These are phyloP conservation scores for Theileria orientalis DNA, from an alignment of 169 alveolate species.

Conservation along the genomic window DNA sequence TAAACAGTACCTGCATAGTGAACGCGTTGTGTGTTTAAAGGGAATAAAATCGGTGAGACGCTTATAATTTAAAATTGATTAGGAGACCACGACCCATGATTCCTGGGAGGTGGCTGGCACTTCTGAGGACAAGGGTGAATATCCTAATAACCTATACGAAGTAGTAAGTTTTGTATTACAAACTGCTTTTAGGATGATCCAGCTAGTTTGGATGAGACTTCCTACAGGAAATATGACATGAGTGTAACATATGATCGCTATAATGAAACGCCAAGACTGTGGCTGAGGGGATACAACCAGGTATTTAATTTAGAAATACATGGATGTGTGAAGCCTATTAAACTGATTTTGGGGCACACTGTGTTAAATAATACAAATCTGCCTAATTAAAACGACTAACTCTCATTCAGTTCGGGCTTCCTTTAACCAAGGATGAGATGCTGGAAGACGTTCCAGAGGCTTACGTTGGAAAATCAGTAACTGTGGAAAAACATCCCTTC, in stretches of 20 bases:
- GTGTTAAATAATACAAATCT: no score
- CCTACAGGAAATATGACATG: conserved; percentile 25
- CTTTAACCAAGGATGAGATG: conserved; percentile 49
- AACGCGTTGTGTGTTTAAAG: conserved; percentile 22
- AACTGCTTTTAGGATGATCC: conserved; percentile 8
- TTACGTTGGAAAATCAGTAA: conserved; percentile 55
- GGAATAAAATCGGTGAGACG: conserved; percentile 3
- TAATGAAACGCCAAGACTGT: conserved; percentile 60
- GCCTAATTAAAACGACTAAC: no score
- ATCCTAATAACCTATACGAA: conserved; percentile 7
- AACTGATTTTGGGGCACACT: background rate
- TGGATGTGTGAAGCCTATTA: no score
- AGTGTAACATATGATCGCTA: conserved; percentile 61
- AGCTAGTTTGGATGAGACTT: background rate
- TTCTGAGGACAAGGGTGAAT: background rate
- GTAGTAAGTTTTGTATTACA: background rate
- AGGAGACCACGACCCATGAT: conserved; percentile 21
- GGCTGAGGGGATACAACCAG: conserved; percentile 57
- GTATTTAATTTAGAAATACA: conserved; percentile 26
- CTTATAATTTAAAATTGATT: background rate
- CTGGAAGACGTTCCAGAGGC: conserved; percentile 54
- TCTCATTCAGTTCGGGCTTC: conserved; percentile 43
- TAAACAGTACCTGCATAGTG: conserved; percentile 40
- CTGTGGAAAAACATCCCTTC: conserved; percentile 50
- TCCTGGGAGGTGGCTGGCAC: conserved; percentile 26